Base-by-base conservation (phyloP, 2,329 filamentous ascomycete genomes). In the Aureobasidium mangrovei region DNA sequence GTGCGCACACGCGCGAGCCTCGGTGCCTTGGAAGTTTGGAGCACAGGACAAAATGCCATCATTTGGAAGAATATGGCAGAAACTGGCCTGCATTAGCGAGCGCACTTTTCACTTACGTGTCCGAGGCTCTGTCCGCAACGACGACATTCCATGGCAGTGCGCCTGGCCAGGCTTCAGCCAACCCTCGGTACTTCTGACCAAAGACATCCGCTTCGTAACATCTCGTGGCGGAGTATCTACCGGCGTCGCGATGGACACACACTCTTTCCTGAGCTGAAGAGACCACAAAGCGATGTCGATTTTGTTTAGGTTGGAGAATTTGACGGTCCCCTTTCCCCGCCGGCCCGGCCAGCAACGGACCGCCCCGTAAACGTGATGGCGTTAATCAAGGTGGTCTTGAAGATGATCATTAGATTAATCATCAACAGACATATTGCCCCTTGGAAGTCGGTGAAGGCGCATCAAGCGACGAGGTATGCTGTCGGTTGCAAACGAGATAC, bases 71-170 rank as follows among this genome's bases (percentile, higher is more conserved):
- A 6, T 8, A 6, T 35, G 10, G 28, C 41, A 18, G 26, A 35
- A 52, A 42, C 48, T 36, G 39, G 48, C 7, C 48, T 43, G 48
- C 48, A 52, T 43, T 52, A 52, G 48, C 26, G 39, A 52, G 39
- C 39, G 48, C 48, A 52, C 31, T 42, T 52, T 52, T 43, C 39
- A 52, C 48, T 29, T 28, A 33, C 26, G 45, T 49, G 28, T 29
- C 10, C 36, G 47, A 51, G 36, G 47, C 47, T 41, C 41, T 33
- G 40, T 5, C 27, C 7, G 5, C 28, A 51, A 51, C 38, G 47
- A 36, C 27, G 47, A 12, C 36, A 27, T 18, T 18, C 18, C 18
- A 18, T 18, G 18, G 18, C 18, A 18, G 18, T 12, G 6, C 18
- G 12, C 28, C 27, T 29, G 38, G 18, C 28, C 18, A 32, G 27